Base-by-base conservation (phyloP, 192 early-diverging fungal species). In the Chytriomyces sp. region DNA sequence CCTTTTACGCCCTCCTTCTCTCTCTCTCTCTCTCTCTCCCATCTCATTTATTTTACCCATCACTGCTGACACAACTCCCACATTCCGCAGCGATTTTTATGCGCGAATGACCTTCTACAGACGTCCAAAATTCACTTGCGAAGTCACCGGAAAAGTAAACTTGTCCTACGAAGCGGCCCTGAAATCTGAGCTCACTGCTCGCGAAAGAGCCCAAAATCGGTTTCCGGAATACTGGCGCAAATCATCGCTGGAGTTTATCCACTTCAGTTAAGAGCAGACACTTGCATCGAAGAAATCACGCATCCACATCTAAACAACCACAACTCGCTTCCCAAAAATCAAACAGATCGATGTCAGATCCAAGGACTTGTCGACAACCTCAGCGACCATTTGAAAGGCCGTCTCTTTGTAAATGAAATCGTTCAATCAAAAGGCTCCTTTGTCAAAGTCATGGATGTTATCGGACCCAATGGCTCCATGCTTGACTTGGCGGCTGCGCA, bases 81-180 rank as follows among this genome's bases (percentile, higher is more conserved):
- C 59, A 28, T 60, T 63, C 18, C n/a, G 24, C 82, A 94, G 93
- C 5, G 88, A 92, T 35, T 95, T 92, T 77, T 80, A 91, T 49
- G 87, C 86, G 5, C 87, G 92, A 8, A 83, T 88, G 50, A 74
- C 81, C 35, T 83, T 94, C 13, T 95, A 95, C 75, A 85, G 87
- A 26, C 89, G 91, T 67, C 86, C 85, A 49, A 79, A 88, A 26
- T 98, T 95, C 91, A 86, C 92, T 69, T 96, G 95, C 82, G 86
- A 88, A 59, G 83, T 84, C 6, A 93, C 93, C 1, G 93, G 95
- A 1, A 92, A 90, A 74, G 79, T 82, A 24, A 82, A 88, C 50
- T 80, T 98, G 63, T 95, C 92, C 0, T 98, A 91, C 71, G 87
- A 91, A 70, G 89, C 95, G 72, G 96, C 96, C 0, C 79, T 92